Evolutionary conservation across 2,329 filamentous ascomycete species (phyloP), one percentile per base, ranked within the genome.

Genomic region (Pseudocercospora vitis): DNA sequence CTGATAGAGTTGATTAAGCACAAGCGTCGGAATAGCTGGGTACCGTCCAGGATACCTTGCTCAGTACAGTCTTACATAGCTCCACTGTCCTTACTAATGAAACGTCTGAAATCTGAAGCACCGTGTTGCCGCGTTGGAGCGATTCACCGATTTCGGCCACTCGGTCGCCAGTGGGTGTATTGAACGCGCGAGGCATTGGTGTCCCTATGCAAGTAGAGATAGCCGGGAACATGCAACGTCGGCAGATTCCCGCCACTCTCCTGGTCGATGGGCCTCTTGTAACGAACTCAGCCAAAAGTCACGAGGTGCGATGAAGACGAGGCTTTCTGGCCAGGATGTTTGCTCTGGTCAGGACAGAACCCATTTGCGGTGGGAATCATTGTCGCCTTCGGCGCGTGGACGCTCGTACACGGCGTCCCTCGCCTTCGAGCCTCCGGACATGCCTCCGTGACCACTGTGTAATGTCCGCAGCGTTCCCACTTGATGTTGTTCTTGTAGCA

Each of bases 381-480:
- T 7, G 50, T 56, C 9, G 54, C 59, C 35, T 56, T 62, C 2
- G 59, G 59, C 11, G 55, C 57, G 39, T 59, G 59, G 2, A 60
- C 57, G 11, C 40, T 50, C n/a, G 57, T 62, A 32, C 59, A 62
- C 3, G 53, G 40, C 8, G 57, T 28, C 16, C 52, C 52, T 21
- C 59, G 48, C 42, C 52, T 51, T 39, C 44, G 48, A 12, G 59
- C 59, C 4, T 53, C 45, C 12, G 28, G 14, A 39, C 59, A 62
- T 12, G 53, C 50, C 31, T 62, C 59, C 0, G 57, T 55, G 14
- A 59, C 44, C 4, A 58, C 56, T 3, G 50, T 51, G 35, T 55
- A 59, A 40, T 62, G 59, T 33, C 59, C 59, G 26, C 59, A 62
- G 21, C 52, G 52, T 39, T 59, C 53, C 55, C 57, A 62, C 16